Percentiles rank a stretch among this genome's conserved stretches.
phyloP scores from a whole-genome alignment of 345 rosid genomes.

The Syzygium oleosum region DNA sequence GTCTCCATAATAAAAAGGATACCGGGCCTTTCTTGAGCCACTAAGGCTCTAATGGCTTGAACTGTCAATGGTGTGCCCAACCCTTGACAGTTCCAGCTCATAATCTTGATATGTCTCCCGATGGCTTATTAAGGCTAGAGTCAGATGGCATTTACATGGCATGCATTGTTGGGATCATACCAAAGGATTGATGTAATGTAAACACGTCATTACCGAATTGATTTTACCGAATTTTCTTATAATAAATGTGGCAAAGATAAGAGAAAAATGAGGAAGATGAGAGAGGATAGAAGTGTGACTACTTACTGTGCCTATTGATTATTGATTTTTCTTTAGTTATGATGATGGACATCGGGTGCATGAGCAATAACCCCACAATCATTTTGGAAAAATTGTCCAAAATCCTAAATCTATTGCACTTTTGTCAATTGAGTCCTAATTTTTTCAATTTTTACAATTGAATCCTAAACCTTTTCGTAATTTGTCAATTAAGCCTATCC shows the following conservation, averaged over 20 bases:
- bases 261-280: not conserved
- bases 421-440: too few relatives aligned
- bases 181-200: not conserved
- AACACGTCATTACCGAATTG: not conserved
- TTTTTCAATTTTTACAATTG: too few relatives aligned
- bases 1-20: not conserved
- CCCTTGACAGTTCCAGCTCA: fast-evolving
- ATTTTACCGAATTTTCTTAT: not conserved
- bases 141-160: not conserved
- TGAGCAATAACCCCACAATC: not conserved
- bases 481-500: too few relatives aligned
- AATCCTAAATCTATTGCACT: too few relatives aligned
- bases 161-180: not conserved
- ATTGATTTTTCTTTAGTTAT: not conserved
- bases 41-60: not conserved
- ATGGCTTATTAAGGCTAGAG: too few relatives aligned
- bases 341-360: not conserved
- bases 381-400: not conserved
- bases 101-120: fast-evolving
- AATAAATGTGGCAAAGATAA: not conserved
- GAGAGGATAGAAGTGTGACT: not conserved
- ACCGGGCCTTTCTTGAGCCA: not conserved
- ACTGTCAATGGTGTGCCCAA: not conserved
- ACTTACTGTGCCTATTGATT: not conserved
- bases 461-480: too few relatives aligned